A percentile compares a stretch with the other conserved stretches of the same genome.
These are phyloP conservation scores for Chytriomyces sp. DNA, from an alignment of 192 early-diverging fungal species.

Conservation along the genomic window DNA sequence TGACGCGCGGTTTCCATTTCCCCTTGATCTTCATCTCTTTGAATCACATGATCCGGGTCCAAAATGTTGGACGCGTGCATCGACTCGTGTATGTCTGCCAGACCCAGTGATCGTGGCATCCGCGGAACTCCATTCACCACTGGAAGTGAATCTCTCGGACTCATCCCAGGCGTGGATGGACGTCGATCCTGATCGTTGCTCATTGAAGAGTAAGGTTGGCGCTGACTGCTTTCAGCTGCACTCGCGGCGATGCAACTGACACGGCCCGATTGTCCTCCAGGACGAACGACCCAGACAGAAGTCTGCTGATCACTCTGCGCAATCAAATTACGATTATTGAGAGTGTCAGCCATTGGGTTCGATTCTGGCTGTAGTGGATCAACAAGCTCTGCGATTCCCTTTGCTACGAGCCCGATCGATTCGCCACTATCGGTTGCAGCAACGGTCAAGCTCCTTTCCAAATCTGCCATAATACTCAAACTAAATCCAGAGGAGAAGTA, in stretches of 20 bases:
- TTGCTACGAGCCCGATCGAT: too few species aligned
- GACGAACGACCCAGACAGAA: constrained; percentile 29
- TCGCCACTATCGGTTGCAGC: too few species aligned
- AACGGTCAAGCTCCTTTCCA: too few species aligned
- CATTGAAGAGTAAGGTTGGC: background rate
- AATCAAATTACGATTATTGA: too few species aligned
- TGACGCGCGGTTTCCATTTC: background rate
- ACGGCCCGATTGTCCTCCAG: constrained; percentile 3
- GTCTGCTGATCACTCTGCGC: too few species aligned
- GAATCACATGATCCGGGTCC: background rate
- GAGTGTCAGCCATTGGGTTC: too few species aligned
- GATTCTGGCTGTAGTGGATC: too few species aligned
- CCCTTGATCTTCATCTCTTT: background rate
- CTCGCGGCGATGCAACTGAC: background rate
- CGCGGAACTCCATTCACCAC: background rate
- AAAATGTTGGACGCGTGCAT: background rate
- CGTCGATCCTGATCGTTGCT: background rate
- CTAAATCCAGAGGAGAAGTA: too few species aligned
- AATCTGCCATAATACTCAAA: too few species aligned
- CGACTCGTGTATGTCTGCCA: constrained; percentile 11
- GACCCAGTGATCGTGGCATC: constrained; percentile 11
- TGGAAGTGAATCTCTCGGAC: background rate
- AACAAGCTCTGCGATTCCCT: too few species aligned
- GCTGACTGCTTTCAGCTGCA: constrained; percentile 7
- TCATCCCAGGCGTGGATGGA: background rate